Conservation (phyloP, 345 rosid genomes). For the Eucalyptus curtisii region DNA sequence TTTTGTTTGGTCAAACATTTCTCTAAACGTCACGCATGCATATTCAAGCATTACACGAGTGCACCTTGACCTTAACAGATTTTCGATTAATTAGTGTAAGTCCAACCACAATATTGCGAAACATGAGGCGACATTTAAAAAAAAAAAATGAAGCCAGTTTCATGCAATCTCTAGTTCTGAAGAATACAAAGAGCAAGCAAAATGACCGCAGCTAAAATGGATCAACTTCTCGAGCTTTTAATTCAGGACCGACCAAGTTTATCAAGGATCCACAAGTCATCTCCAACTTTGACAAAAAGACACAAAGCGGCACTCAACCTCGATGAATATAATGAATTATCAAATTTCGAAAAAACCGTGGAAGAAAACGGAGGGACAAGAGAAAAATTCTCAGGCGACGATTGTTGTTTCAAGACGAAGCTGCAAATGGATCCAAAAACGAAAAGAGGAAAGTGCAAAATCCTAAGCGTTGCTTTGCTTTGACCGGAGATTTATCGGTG, state of each 20-base stretch:
- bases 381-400: neutral
- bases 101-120: too few species aligned
- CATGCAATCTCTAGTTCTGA: neutral
- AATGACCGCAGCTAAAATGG: neutral
- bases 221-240: neutral
- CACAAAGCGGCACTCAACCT: neutral
- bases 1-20: neutral
- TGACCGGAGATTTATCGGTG: neutral
- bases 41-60: neutral
- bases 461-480: neutral
- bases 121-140: accelerated
- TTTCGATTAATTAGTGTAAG: neutral
- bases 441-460: neutral
- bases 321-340: neutral
- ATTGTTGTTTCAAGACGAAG: neutral
- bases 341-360: neutral
- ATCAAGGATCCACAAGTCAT: neutral
- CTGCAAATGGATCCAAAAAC: neutral
- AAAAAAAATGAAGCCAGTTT: neutral
- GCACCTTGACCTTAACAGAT: neutral
- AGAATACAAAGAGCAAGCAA: neutral
- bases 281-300: neutral
- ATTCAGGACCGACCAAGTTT: accelerated
- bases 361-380: neutral
- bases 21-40: neutral